Conservation (phyloP, 345 rosid species). For the Conringia planisiliqua region DNA sequence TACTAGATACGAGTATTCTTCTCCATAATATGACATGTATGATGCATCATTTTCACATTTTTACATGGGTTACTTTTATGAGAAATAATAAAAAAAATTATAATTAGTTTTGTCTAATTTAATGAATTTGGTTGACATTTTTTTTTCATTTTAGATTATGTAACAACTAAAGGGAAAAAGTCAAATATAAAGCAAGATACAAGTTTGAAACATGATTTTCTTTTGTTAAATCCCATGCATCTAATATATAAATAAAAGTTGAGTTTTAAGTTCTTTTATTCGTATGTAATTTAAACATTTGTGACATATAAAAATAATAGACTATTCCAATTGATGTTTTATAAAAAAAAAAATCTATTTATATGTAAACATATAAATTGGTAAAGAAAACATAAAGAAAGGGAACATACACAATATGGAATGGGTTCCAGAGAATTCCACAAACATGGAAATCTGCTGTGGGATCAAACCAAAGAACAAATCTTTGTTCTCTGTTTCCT, state of each 20-base stretch:
- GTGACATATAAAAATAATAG: not conserved
- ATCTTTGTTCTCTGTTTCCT: conserved; percentile 57
- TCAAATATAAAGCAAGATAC: too few species aligned
- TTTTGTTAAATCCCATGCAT: too few species aligned
- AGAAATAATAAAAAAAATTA: not conserved
- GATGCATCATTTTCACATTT: not conserved
- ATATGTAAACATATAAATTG: not conserved
- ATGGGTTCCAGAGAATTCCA: conserved; percentile 53
- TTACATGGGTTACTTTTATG: not conserved
- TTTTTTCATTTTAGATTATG: too few species aligned
- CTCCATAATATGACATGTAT: not conserved
- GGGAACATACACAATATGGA: conserved; percentile 49
- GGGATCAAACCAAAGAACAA: conserved; percentile 65
- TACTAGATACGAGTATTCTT: not conserved
- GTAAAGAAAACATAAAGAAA: too few species aligned
- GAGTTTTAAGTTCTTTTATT: not conserved
- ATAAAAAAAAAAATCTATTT: not conserved
- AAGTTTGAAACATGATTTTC: too few species aligned
- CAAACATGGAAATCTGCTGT: conserved; percentile 44
- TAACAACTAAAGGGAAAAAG: too few species aligned
- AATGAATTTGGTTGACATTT: too few species aligned
- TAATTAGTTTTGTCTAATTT: not conserved
- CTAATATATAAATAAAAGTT: too few species aligned
- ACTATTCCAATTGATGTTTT: not conserved
- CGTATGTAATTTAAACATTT: too few species aligned